Percentiles rank a stretch among this genome's conserved stretches.
Conservation (phyloP, 202 grass and related monocot species). For the Brachypodium distachyon region DNA sequence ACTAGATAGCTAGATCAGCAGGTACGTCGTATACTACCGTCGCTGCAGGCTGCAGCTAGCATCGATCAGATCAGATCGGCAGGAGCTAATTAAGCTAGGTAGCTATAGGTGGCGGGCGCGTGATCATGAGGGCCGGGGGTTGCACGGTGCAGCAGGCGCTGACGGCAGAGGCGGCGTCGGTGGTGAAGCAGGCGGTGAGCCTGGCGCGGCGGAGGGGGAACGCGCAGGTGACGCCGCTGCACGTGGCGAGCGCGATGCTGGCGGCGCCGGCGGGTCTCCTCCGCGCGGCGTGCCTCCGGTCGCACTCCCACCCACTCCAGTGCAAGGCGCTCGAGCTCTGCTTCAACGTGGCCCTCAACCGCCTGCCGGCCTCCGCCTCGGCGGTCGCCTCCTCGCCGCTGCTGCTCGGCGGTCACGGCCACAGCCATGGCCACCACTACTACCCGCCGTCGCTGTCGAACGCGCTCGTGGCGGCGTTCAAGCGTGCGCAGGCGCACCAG, state of each 20-base stretch:
- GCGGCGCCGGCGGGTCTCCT: slow-evolving; percentile 56
- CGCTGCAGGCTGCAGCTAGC: too few relatives aligned
- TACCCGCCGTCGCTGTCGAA: slow-evolving; percentile 62
- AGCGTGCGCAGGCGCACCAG: slow-evolving; percentile 91
- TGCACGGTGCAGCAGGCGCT: slow-evolving; percentile 86
- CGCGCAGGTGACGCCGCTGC: slow-evolving; percentile 90
- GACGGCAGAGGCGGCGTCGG: slow-evolving; percentile 58
- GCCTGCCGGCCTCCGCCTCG: slow-evolving; percentile 58
- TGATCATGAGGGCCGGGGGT: slow-evolving; percentile 78
- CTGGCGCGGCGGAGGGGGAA: slow-evolving; percentile 69
- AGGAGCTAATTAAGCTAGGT: not conserved
- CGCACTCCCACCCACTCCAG: slow-evolving; percentile 84
- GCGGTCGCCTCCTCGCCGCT: slow-evolving; percentile 37
- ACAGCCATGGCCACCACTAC: slow-evolving; percentile 32
- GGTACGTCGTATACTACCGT: not conserved
- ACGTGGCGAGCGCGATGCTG: slow-evolving; percentile 93
- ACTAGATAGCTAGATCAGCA: not conserved
- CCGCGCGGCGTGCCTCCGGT: slow-evolving; percentile 68
- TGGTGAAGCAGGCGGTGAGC: slow-evolving; percentile 74
- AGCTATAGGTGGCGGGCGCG: not conserved
- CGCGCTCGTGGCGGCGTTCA: slow-evolving; percentile 86
- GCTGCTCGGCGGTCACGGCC: slow-evolving; percentile 33
- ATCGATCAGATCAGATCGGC: not conserved
- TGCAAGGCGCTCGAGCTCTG: slow-evolving; percentile 98
- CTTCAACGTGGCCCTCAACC: slow-evolving; percentile 94